Percentiles rank a stretch among this genome's conserved stretches.
Conservation (phyloP, 805 yeast species). For the Lipomyces chichibuensis region DNA sequence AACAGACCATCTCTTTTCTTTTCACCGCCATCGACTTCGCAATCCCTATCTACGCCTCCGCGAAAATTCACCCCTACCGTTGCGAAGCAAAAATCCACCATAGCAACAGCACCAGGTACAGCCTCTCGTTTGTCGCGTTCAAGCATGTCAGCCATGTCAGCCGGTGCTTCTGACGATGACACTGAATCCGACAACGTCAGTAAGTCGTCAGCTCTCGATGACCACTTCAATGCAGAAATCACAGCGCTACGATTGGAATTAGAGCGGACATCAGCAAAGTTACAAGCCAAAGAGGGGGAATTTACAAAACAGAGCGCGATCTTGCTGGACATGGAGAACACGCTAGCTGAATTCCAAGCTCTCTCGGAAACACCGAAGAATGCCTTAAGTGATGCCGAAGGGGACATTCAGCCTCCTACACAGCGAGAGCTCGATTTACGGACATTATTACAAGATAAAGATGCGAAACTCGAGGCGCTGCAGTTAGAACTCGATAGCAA, state of each 20-base stretch:
- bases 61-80: constrained; percentile 11
- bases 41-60: background rate
- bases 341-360: constrained; percentile 49
- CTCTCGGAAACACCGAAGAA: constrained; percentile 22
- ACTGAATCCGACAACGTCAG: background rate
- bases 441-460: constrained; percentile 39
- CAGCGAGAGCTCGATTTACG: constrained; percentile 40
- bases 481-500: constrained; percentile 41
- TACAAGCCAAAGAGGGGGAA: constrained; percentile 40
- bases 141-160: background rate
- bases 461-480: constrained; percentile 39
- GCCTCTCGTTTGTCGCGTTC: constrained; percentile 1
- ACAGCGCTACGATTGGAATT: constrained; percentile 34
- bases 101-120: background rate
- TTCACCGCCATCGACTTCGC: constrained; percentile 4
- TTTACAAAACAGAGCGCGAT: constrained; percentile 52
- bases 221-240: constrained; percentile 15
- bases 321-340: constrained; percentile 53
- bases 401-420: constrained; percentile 16
- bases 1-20: constrained; percentile 12
- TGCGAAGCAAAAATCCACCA: constrained; percentile 1
- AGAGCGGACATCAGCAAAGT: constrained; percentile 34
- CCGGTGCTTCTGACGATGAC: constrained; percentile 9
- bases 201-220: background rate
- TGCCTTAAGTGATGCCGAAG: constrained; percentile 38